Conservation (phyloP, 768 basidiomycete species). For the Serendipita sp. region DNA sequence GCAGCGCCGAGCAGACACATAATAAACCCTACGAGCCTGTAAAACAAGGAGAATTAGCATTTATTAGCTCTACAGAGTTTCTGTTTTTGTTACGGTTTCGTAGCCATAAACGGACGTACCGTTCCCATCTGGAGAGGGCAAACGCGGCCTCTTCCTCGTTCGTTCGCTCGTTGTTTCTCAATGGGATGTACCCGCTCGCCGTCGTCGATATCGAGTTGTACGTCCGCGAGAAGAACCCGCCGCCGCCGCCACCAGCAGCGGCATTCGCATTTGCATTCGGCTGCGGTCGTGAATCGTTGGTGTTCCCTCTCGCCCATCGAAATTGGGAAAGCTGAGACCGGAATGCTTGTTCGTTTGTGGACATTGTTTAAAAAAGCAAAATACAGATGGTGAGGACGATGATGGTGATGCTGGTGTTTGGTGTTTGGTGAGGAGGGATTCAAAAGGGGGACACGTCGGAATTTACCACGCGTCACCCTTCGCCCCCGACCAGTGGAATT, state of each 20-base stretch:
- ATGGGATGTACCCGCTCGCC: slow-evolving; percentile 65
- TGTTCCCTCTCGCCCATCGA: slow-evolving; percentile 63
- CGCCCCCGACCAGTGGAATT: too few relatives aligned
- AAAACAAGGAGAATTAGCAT: background rate
- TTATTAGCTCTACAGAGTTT: background rate
- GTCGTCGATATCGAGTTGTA: slow-evolving; percentile 61
- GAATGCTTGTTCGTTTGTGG: slow-evolving; percentile 46
- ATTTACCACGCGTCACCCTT: too few relatives aligned
- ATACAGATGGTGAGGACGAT: too few relatives aligned
- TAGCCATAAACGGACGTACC: slow-evolving; percentile 29
- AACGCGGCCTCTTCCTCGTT: slow-evolving; percentile 97
- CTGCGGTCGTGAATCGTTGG: slow-evolving; percentile 40
- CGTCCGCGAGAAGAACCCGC: slow-evolving; percentile 70
- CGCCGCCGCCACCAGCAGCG: slow-evolving; percentile 20
- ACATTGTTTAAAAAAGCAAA: background rate
- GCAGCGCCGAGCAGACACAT: slow-evolving; percentile 79
- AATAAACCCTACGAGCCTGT: slow-evolving; percentile 77
- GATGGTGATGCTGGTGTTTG: too few relatives aligned
- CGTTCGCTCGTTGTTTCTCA: slow-evolving; percentile 62
- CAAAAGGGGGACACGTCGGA: too few relatives aligned
- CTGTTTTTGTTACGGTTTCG: too few relatives aligned
- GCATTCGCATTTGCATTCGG: slow-evolving; percentile 22
- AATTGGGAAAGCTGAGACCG: slow-evolving; percentile 67
- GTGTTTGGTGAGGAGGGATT: too few relatives aligned
- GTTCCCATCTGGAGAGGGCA: slow-evolving; percentile 83